These are phyloP conservation scores for Lathyrus sativus DNA, from an alignment of 306 rosid species.

Conservation along the genomic window DNA sequence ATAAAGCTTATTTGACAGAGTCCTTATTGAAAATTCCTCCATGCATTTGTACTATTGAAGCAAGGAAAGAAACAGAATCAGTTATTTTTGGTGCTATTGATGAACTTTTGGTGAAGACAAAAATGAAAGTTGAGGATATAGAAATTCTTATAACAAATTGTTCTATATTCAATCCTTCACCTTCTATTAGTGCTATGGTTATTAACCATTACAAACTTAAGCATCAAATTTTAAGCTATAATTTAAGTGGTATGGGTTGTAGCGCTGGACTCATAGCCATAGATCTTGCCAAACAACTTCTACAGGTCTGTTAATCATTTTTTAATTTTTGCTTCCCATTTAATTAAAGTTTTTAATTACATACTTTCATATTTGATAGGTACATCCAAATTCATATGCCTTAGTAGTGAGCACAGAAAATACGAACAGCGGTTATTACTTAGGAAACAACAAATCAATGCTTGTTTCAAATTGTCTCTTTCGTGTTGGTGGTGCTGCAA, in stretches of 20 bases:
- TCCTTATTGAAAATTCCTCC: constrained; percentile 7
- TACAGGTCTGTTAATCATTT: constrained; percentile 26
- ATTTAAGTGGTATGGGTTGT: constrained; percentile 41
- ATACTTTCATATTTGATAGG: background rate
- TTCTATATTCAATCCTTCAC: no score
- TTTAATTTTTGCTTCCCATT: no score
- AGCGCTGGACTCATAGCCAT: constrained; percentile 41
- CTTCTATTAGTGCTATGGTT: no score
- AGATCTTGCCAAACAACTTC: constrained; percentile 39
- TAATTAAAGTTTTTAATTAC: no score
- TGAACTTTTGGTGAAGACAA: no score
- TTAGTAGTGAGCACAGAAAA: background rate
- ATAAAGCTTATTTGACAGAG: constrained; percentile 1
- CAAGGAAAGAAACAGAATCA: background rate
- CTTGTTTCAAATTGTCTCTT: background rate
- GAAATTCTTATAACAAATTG: no score
- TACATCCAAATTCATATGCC: background rate
- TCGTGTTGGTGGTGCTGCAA: background rate
- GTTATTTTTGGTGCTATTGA: background rate
- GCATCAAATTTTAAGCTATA: constrained; percentile 23
- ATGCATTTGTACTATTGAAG: background rate
- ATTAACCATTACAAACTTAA: background rate
- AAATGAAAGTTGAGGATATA: no score
- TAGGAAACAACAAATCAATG: background rate
- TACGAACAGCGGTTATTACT: no score